Evolutionary conservation across 2,329 filamentous ascomycete species (phyloP), one percentile per base, ranked within the genome.

Genomic region (Cercospora sesami): DNA sequence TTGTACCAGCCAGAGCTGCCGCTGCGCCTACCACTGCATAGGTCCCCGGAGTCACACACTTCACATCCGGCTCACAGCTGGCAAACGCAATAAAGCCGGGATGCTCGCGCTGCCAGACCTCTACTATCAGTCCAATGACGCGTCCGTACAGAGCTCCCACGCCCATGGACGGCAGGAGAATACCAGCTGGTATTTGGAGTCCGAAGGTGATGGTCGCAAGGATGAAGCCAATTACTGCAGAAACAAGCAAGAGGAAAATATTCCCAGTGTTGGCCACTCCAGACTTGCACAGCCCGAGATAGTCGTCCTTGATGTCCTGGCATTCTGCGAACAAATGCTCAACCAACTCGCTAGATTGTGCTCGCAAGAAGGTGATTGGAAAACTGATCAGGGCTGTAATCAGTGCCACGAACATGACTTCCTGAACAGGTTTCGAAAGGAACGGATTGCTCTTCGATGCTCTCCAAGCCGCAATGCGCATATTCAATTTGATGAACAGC

Each of bases 1-100:
- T 98, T 39, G 96, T 93, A 59, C 95, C 95, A 5, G 92, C 92
- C 1, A 99, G 87, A n/a, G 94, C 93, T 4, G 95, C 94, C 0
- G 95, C 94, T 0, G 95, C 95, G 36, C 95, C 95, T 69, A 99
- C 91, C 75, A 99, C 96, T 70, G 95, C 95, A 77, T 99, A 99
- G 1, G 94, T 96, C 14, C 94, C 95, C 0, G 95, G 94, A 0
- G 92, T 97, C 61, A 99, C 89, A 80, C 95, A 99, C 7, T 90
- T 88, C 48, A 91, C 83, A 79, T 97, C 94, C 3, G 93, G 92
- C 73, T 93, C 75, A 81, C 95, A 99, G 48, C 88, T 88, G 53
- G 84, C 81, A 77, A 98, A 97, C 53, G 91, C 80, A 76, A 96
- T 86, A 74, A 91, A 92, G n/a, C 81, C 82, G 0, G 94, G 91